These are phyloP conservation scores for Trametes villosa DNA, from an alignment of 768 basidiomycete species.

Conservation along the genomic window DNA sequence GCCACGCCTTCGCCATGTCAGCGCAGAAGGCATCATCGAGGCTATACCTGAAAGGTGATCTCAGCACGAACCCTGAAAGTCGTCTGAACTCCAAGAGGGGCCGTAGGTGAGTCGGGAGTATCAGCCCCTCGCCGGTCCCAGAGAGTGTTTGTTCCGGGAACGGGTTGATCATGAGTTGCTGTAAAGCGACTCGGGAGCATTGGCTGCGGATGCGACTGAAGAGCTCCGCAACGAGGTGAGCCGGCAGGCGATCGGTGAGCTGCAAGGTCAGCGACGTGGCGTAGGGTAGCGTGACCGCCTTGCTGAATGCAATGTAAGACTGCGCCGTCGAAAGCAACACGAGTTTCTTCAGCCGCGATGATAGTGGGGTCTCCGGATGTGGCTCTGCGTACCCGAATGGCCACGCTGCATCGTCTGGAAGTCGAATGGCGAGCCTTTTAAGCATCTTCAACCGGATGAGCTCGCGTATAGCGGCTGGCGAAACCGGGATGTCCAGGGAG, in stretches of 20 bases:
- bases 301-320: neutral
- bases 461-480: too few relatives aligned
- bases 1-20: constrained; percentile 15
- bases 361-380: neutral
- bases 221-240: neutral
- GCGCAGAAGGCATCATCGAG: constrained; percentile 10
- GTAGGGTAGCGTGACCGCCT: neutral
- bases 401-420: too few relatives aligned
- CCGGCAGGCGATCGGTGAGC: neutral
- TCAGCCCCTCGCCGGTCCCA: too few relatives aligned
- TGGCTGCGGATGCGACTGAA: neutral
- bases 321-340: neutral
- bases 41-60: neutral
- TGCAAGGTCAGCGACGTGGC: neutral
- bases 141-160: too few relatives aligned
- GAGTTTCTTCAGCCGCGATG: neutral
- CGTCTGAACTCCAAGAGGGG: neutral
- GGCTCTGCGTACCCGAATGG: neutral
- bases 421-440: too few relatives aligned
- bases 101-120: neutral
- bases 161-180: too few relatives aligned
- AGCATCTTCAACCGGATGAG: too few relatives aligned
- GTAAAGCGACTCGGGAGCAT: too few relatives aligned
- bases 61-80: neutral
- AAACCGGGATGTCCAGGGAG: too few relatives aligned